Base-by-base conservation (phyloP, 176 grass and related monocot genomes). In the Aechmea fasciata region DNA sequence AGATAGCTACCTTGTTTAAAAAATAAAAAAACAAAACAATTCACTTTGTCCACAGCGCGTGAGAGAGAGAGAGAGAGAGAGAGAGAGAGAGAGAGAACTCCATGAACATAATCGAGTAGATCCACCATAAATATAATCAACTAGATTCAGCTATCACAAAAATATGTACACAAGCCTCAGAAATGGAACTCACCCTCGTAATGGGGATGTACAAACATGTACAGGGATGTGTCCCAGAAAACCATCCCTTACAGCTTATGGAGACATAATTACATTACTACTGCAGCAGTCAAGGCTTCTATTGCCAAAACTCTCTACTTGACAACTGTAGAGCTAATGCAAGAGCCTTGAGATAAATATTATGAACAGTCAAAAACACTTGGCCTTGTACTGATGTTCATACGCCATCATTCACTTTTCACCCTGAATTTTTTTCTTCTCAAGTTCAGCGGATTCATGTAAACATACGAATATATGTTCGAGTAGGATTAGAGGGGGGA, bases 401-500 rank as follows among this genome's bases (percentile, higher is more conserved):
- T 4, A 20, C 26, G 48, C 19, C 47, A 64, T 69, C 73, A 83
- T 75, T 83, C 51, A 1, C 74, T 59, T 78, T 84, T 73, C 71
- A 87, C 83, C 81, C 88, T 87, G 83, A 54, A 86, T 69, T 69
- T 72, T 11, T 69, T 69, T 3, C 13, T 52, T 41, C 13, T n/a
- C n/a, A n/a, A 68, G 55, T 9, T 78, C 13, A 29, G 67, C 48
- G 72, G 62, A 73, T 69, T 57, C 33, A 69, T 64, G 64, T 49
- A 64, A 52, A 14, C 11, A 15, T 54, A 14, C 11, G 52, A 17
- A 17, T 57, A 57, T 57, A 5, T 9, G 13, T 17, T 18, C 8
- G 55, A 63, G 48, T 67, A 67, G 25, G 9, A 50, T 41, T 48
- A 25, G 3, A 47, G 2, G 11, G 0, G 20, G n/a, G n/a, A n/a